These are phyloP conservation scores for Bruguiera parviflora DNA, from an alignment of 345 rosid genomes.

Conservation along the genomic window DNA sequence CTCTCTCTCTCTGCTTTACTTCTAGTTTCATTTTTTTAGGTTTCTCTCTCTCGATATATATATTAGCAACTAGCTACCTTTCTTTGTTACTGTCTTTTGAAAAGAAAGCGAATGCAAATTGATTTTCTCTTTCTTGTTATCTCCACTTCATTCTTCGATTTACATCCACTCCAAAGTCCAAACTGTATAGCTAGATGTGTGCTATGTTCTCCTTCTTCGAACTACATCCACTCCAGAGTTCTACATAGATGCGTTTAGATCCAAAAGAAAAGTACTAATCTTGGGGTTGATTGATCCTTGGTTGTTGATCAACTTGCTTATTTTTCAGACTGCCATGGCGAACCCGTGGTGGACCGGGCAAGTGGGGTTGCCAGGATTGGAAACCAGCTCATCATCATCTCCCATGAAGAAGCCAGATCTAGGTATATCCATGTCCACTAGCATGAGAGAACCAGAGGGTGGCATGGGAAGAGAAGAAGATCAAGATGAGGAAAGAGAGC, in stretches of 20 bases:
- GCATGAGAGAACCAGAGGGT: conserved; percentile 37
- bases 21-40: background rate
- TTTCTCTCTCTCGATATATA: background rate
- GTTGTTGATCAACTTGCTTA: background rate
- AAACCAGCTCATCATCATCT: conserved; percentile 48
- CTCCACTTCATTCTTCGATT: background rate
- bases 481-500: conserved; percentile 46
- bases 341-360: conserved; percentile 63
- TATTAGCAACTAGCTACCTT: background rate
- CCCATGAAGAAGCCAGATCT: conserved; percentile 70
- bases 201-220: too few relatives aligned
- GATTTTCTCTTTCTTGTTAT: background rate
- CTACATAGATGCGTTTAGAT: background rate
- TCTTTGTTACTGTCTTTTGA: background rate
- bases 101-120: background rate
- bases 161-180: background rate
- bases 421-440: conserved; percentile 56
- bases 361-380: conserved; percentile 49
- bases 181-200: too few relatives aligned
- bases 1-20: background rate
- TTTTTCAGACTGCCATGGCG: conserved; percentile 12
- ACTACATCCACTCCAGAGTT: too few relatives aligned
- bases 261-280: background rate
- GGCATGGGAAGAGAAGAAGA: conserved; percentile 28
- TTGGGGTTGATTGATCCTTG: background rate